These are phyloP conservation scores for Kazachstania bromeliacearum DNA, from an alignment of 805 yeast genomes.

Conservation along the genomic window DNA sequence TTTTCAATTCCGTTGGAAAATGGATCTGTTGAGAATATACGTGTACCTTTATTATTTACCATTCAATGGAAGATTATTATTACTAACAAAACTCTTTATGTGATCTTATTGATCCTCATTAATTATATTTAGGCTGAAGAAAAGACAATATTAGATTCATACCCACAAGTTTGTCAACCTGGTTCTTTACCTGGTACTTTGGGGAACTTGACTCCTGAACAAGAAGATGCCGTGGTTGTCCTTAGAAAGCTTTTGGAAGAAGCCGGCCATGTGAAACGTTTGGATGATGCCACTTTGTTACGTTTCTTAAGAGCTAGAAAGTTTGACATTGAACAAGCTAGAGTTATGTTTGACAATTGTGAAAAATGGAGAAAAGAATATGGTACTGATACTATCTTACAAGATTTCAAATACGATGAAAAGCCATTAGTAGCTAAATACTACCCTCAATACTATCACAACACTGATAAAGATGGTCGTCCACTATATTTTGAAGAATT, in stretches of 20 bases:
- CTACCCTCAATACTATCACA: slow-evolving; percentile 96
- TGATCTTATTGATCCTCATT: no score
- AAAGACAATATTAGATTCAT: slow-evolving; percentile 38
- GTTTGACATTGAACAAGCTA: slow-evolving; percentile 73
- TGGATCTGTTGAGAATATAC: no score
- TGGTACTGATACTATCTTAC: slow-evolving; percentile 78
- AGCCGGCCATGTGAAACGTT: slow-evolving; percentile 62
- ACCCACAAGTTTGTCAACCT: slow-evolving; percentile 60
- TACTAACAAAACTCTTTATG: no score
- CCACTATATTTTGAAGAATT: slow-evolving; percentile 92
- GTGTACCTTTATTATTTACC: no score
- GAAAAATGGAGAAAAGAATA: slow-evolving; percentile 86
- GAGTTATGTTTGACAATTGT: slow-evolving; percentile 74
- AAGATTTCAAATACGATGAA: slow-evolving; percentile 87
- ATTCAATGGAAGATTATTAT: no score
- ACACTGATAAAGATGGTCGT: slow-evolving; percentile 93
- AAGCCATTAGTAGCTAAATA: slow-evolving; percentile 79
- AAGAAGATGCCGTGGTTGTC: slow-evolving; percentile 47
- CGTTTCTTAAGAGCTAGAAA: slow-evolving; percentile 93
- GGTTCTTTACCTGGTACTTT: slow-evolving; percentile 67
- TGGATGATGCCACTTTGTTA: slow-evolving; percentile 76
- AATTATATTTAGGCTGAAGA: slow-evolving; percentile 18
- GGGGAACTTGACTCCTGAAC: slow-evolving; percentile 65
- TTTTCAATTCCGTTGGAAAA: no score
- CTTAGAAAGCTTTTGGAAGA: slow-evolving; percentile 50